Conservation (phyloP, 192 early-diverging fungal genomes). For the Linderina pennispora region DNA sequence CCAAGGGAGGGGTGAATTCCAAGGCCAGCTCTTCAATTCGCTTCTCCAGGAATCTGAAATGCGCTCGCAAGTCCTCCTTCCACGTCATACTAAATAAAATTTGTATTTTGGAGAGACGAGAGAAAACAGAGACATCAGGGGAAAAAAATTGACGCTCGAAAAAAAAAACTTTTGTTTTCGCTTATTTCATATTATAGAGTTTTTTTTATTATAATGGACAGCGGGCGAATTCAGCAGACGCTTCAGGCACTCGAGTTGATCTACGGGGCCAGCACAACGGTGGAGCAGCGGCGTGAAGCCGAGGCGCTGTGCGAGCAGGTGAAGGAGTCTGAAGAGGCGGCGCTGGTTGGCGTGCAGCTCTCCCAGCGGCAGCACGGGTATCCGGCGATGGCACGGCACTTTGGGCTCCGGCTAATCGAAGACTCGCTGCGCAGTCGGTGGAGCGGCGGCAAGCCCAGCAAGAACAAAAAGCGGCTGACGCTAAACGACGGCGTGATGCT, state of each 20-base stretch:
- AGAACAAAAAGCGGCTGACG: not conserved
- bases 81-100: no score
- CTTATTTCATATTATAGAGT: not conserved
- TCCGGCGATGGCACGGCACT: constrained; percentile 17
- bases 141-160: no score
- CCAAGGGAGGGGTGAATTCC: no score
- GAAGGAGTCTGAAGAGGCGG: constrained; percentile 10
- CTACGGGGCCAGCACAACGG: constrained; percentile 18
- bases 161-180: not conserved
- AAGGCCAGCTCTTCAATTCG: not conserved
- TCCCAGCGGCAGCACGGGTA: constrained; percentile 3
- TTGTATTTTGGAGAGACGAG: no score
- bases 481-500: constrained; percentile 3
- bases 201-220: constrained; percentile 20
- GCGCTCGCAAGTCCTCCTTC: not conserved
- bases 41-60: not conserved
- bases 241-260: constrained; percentile 32
- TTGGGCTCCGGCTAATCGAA: constrained; percentile 39
- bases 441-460: not conserved
- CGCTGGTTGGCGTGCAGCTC: constrained; percentile 16
- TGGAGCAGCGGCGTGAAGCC: constrained; percentile 23
- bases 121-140: no score
- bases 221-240: constrained; percentile 5
- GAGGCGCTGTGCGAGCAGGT: constrained; percentile 29
- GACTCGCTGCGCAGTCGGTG: constrained; percentile 17